Base-by-base conservation (phyloP, 2,329 filamentous ascomycete species). In the Xylaria sp. region DNA sequence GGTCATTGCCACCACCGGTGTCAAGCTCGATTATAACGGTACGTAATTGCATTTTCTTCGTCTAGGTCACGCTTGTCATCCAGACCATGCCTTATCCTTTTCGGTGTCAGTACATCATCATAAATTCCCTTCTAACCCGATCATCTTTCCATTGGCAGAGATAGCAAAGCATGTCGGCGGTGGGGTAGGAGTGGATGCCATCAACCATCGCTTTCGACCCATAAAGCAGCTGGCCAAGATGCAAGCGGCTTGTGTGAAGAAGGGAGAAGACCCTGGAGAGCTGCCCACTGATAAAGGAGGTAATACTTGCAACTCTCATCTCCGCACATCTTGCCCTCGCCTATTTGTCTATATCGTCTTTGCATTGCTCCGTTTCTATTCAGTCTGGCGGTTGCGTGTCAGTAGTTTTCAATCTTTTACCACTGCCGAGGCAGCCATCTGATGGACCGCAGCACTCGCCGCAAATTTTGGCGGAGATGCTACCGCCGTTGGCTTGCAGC, bases 21-120 rank as follows among this genome's bases (percentile, higher is more conserved):
- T 86, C 0, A 87, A 85, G 69, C 84, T 89, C 61, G 87, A 90
- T 76, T 90, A 86, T 77, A 86, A 85, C 74, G 87, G 89, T 91
- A 83, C 80, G 86, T 73, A 4, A 25, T 45, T 34, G 12, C 8
- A 30, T 43, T 53, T 65, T 46, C 34, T 52, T 30, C 9, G 12
- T 61, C 15, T 18, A 8, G 41, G 34, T 61, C 15, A 25, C 18
- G 30, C 32, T 25, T 52, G 20, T 30, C 39, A 13, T 20, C 3
- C 0, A 10, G 18, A 23, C 45, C n/a, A 32, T 20, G 6, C 43
- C 18, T 64, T 46, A 30, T 45, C 36, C 25, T 13, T 8, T 45
- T 15, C 25, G n/a, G 8, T 18, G 13, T 20, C 23, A 20, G n/a
- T 20, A 36, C 36, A 2, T 36, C 39, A 53, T 32, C 50, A 53